Base-by-base conservation (phyloP, 169 alveolate genomes). In the Plasmodium vivax region DNA sequence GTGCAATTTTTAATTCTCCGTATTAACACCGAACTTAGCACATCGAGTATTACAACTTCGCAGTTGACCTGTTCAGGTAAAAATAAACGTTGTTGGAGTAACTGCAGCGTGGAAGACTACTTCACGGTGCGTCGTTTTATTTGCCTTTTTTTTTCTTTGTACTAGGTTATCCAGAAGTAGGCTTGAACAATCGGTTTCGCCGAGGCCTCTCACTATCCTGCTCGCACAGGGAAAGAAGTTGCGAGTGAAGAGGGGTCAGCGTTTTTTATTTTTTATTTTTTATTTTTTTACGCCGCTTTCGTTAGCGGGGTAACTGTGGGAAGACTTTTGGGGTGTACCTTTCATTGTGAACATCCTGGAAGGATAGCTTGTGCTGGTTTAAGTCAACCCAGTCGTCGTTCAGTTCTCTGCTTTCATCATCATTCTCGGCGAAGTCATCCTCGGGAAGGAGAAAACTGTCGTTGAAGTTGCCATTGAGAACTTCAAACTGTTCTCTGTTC, bases 21-120 rank as follows among this genome's bases (percentile, higher is more conserved):
- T 80, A 90, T 90, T 58, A 90, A 71, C 36, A 90, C 94, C 34
- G 94, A 90, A 45, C 94, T 82, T 90, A 90, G n/a, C 30, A 90
- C 58, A 47, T 90, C 91, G 51, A 90, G 94, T 32, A 90, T n/a
- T 58, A 90, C 82, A 79, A 90, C 77, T 90, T 90, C 94, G 38
- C 94, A 90, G 73, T 90, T 79, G 23, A 16, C 56, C 94, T 90
- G 45, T 41, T 30, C 51, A 85, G 32, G 79, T 10, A 85, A 79
- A 79, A 36, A 27, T 47, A 74, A 51, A 36, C 32, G 30, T 6
- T 19, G 6, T 54, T 23, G 36, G 32, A 16, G 0, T 12, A 45
- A 45, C 4, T 30, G 51, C 7, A 56, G 79, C 23, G 47, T 71
- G 38, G n/a, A 34, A 43, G 54, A 16, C 43, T 80, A 23, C 34